Evolutionary conservation across 495 filamentous ascomycete genomes (phyloP), one percentile per base, ranked within the genome.

Genomic region (Hypoxylon subgilvum): DNA sequence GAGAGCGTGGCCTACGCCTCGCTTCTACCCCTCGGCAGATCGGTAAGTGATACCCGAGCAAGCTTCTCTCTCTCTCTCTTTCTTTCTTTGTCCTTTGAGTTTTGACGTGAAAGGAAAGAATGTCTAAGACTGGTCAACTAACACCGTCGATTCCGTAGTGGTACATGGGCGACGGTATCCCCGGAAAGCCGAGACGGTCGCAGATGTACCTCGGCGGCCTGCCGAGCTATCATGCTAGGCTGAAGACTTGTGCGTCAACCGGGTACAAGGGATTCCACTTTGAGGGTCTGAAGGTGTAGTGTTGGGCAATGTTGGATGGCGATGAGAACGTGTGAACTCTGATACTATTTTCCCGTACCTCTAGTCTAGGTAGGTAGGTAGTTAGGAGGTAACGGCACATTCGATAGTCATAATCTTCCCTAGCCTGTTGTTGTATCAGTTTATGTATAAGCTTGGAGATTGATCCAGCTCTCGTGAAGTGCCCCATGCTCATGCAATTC

Each of bases 91-190:
- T n/a, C n/a, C n/a, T n/a, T n/a, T n/a, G n/a, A n/a, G n/a, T n/a
- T n/a, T n/a, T n/a, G n/a, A n/a, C n/a, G n/a, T n/a, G n/a, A n/a
- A n/a, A n/a, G n/a, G n/a, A n/a, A n/a, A n/a, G n/a, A n/a, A n/a
- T n/a, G n/a, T n/a, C n/a, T n/a, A n/a, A n/a, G n/a, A n/a, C n/a
- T n/a, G n/a, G 76, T 5, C 74, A 74, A 51, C 65, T 74, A 32
- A 63, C 67, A 14, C 62, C 76, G 0, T 59, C 58, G 21, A 70
- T 70, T 2, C 57, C 69, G 22, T 69, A 72, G 28, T 76, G 72
- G 72, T 79, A 79, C 52, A 76, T 76, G 72, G 77, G 77, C 0
- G 64, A 69, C 0, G 73, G 70, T 35, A 74, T 81, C 31, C 76
- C 78, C 18, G 77, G 77, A 0, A 81, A 79, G 67, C 48, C 52